Evolutionary conservation across 2,329 filamentous ascomycete species (phyloP), one percentile per base, ranked within the genome.

Genomic region (Penicillium sp.): DNA sequence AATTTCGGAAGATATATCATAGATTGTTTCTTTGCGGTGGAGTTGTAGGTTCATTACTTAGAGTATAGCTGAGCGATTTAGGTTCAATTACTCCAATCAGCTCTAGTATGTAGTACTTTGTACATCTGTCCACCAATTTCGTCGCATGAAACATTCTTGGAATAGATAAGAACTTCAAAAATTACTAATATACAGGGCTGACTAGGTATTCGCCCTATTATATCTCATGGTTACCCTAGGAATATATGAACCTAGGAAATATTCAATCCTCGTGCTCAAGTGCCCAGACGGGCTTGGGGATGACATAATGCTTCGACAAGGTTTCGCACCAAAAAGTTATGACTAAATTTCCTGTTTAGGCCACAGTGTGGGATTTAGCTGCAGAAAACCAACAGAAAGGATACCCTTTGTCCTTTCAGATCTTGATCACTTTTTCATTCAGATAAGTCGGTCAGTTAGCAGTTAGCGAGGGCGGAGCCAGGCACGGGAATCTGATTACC

Each of bases 401-500:
- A 33, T 26, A 20, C 8, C 9, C n/a, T 22, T 25, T 33, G 43
- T 18, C 8, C 41, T n/a, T 15, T 52, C n/a, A 26, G 31, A 8
- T 26, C 26, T 29, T 3, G 12, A 25, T 27, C 31, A 12, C 23
- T 14, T 23, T 26, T 37, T 35, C 33, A 29, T 40, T 22, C 22
- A 37, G 33, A 14, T 11, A 18, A 25, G 22, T 18, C 26, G 23
- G 26, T 54, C 27, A 49, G 22, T 35, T 23, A 40, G 37, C n/a
- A 55, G 29, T 51, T 55, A 63, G 58, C 59, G 59, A 64, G 41
- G 54, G 61, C 56, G 64, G 59, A 60, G 45, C 47, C 57, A 59
- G 60, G 61, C 57, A 63, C 61, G 60, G 62, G 57, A 65, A 56
- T 58, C 49, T 55, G 61, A 65, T 65, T 65, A 65, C 63, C 54